Percentiles rank a stretch among this genome's conserved stretches.
These are phyloP conservation scores for Plectosphaerella plurivora DNA, from an alignment of 2,329 filamentous ascomycete genomes.

Conservation along the genomic window DNA sequence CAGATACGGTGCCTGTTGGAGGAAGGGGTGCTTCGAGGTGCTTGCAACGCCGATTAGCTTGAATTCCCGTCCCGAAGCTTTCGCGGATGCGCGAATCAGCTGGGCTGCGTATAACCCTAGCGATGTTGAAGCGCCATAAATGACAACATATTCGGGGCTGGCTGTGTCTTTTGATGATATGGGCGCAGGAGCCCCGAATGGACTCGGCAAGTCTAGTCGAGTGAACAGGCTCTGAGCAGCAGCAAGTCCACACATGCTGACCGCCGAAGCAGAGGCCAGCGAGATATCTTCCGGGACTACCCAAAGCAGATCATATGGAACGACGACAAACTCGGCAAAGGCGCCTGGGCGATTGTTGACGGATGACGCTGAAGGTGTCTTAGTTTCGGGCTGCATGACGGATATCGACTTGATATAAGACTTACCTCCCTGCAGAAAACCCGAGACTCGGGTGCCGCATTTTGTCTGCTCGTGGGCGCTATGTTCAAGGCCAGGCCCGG, in stretches of 20 bases:
- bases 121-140: conserved; percentile 27
- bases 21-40: conserved; percentile 14
- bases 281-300: conserved; percentile 23
- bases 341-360: conserved; percentile 36
- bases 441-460: conserved; percentile 27
- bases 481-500: conserved; percentile 5
- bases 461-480: conserved; percentile 6
- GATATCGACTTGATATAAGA: background rate
- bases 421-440: conserved; percentile 34
- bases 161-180: background rate
- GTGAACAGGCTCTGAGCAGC: conserved; percentile 35
- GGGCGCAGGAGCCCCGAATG: too few species aligned
- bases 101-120: conserved; percentile 27
- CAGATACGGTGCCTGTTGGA: conserved; percentile 25
- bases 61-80: conserved; percentile 6
- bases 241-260: conserved; percentile 36
- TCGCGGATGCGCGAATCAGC: conserved; percentile 14
- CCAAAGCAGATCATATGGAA: conserved; percentile 32
- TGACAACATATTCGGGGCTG: conserved; percentile 15
- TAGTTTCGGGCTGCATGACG: background rate
- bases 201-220: conserved; percentile 24
- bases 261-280: conserved; percentile 29
- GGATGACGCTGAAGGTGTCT: conserved; percentile 23
- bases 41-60: conserved; percentile 24
- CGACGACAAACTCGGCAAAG: conserved; percentile 35